These are phyloP conservation scores for Abortiporus biennis DNA, from an alignment of 1,284 basidiomycete species.

Conservation along the genomic window DNA sequence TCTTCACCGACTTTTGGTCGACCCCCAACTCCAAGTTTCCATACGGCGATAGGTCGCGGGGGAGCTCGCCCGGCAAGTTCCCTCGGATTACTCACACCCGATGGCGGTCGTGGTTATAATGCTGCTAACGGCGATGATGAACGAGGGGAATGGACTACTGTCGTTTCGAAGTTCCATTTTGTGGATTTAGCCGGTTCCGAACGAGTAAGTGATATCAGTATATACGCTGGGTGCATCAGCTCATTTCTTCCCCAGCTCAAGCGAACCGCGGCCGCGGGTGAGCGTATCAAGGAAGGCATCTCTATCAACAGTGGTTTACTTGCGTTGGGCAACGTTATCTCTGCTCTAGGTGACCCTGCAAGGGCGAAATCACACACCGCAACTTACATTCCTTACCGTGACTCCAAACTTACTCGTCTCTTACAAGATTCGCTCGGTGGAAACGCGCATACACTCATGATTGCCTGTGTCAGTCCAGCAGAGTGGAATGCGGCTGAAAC, in stretches of 20 bases:
- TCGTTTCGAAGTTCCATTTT: constrained; percentile 97
- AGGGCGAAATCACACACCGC: constrained; percentile 71
- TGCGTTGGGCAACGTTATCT: constrained; percentile 97
- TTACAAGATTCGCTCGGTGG: constrained; percentile 99
- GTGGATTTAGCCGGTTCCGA: constrained; percentile 98
- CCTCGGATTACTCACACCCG: constrained; percentile 49
- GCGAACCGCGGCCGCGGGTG: constrained; percentile 88
- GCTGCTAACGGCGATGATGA: constrained; percentile 46
- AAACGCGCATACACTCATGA: constrained; percentile 98
- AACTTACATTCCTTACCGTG: constrained; percentile 91
- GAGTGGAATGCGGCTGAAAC: constrained; percentile 97
- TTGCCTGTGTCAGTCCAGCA: constrained; percentile 93
- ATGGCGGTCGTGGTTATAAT: constrained; percentile 34
- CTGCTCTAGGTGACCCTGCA: constrained; percentile 92
- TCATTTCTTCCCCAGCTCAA: constrained; percentile 56
- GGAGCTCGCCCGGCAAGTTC: constrained; percentile 70
- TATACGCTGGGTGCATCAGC: constrained; percentile 10
- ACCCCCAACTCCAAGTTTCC: constrained; percentile 71
- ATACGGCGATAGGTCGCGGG: constrained; percentile 64
- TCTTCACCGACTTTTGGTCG: constrained; percentile 71
- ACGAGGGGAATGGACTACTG: constrained; percentile 78
- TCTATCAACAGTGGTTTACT: constrained; percentile 96
- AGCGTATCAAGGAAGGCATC: constrained; percentile 95
- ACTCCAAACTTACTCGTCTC: constrained; percentile 95
- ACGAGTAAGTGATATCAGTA: too few relatives aligned